phyloP scores from a whole-genome alignment of 2,329 filamentous ascomycete species.

The Hypoxylon sp. region DNA sequence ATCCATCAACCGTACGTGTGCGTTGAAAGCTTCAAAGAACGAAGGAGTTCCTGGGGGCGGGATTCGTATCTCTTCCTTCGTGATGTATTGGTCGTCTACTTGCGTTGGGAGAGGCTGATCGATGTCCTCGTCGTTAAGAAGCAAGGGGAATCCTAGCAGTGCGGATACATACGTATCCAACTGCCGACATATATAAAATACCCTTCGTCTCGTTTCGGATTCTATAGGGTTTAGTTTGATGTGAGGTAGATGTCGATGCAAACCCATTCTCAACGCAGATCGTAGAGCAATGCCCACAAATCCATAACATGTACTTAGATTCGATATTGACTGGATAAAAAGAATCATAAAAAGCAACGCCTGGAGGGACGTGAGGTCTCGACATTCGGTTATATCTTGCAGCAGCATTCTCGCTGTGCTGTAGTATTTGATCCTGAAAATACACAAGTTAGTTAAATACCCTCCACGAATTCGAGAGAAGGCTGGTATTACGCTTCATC shows the following conservation, averaged over 20 bases:
- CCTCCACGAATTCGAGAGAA: background rate
- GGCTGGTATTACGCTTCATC: conserved; percentile 60
- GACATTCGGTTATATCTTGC: conserved; percentile 72
- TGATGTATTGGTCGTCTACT: conserved; percentile 74
- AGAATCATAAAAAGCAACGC: conserved; percentile 81
- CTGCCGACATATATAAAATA: conserved; percentile 74
- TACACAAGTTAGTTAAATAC: conserved; percentile 36
- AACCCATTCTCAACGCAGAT: conserved; percentile 77
- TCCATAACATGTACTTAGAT: conserved; percentile 80
- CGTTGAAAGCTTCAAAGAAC: conserved; percentile 71
- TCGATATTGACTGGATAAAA: conserved; percentile 81
- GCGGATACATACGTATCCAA: conserved; percentile 77
- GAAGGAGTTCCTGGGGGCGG: conserved; percentile 66
- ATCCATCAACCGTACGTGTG: conserved; percentile 69
- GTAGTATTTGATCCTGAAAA: conserved; percentile 75
- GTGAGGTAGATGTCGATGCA: conserved; percentile 76
- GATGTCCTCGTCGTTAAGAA: conserved; percentile 70
- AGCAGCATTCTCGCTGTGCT: conserved; percentile 71
- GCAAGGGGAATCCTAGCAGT: conserved; percentile 70
- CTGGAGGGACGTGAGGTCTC: conserved; percentile 78
- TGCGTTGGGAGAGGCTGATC: conserved; percentile 72
- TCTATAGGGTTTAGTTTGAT: conserved; percentile 70
- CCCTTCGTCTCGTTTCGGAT: conserved; percentile 68
- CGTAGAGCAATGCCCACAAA: conserved; percentile 81
- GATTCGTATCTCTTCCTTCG: conserved; percentile 61